A percentile compares a stretch with the other conserved stretches of the same genome.
phyloP scores from a whole-genome alignment of 345 rosid genomes.

The Cardamine resedifolia region DNA sequence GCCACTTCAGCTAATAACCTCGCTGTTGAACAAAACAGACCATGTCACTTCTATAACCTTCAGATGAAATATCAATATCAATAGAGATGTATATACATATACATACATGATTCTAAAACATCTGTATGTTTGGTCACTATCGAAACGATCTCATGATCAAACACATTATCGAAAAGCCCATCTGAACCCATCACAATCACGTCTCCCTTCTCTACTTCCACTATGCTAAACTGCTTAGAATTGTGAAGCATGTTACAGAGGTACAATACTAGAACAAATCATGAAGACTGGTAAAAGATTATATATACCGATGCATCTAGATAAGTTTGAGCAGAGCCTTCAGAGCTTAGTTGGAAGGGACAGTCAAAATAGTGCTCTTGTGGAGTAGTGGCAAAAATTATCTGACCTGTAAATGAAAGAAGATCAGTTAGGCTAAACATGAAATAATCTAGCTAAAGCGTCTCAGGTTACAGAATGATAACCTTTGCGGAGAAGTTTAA shows the following conservation, averaged over 20 bases:
- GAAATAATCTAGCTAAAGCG: neutral
- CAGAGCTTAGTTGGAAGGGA: slow-evolving; percentile 88
- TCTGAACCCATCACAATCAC: slow-evolving; percentile 80
- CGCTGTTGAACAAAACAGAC: slow-evolving; percentile 43
- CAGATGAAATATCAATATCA: slow-evolving; percentile 11
- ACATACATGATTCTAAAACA: slow-evolving; percentile 54
- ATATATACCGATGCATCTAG: slow-evolving; percentile 78
- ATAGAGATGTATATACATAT: neutral
- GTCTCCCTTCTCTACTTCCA: slow-evolving; percentile 66
- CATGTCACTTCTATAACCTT: slow-evolving; percentile 10
- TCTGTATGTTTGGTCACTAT: slow-evolving; percentile 40
- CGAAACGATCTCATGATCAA: slow-evolving; percentile 74
- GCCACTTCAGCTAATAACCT: slow-evolving; percentile 84
- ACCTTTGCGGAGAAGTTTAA: slow-evolving; percentile 74
- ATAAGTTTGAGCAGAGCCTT: slow-evolving; percentile 68
- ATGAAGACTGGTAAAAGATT: neutral
- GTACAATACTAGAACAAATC: neutral
- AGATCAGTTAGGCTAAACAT: slow-evolving; percentile 2
- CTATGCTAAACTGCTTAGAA: slow-evolving; percentile 55
- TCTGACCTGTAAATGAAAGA: slow-evolving; percentile 50
- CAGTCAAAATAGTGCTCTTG: slow-evolving; percentile 93
- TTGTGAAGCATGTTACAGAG: slow-evolving; percentile 10
- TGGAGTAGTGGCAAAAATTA: slow-evolving; percentile 65
- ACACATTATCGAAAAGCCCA: slow-evolving; percentile 87
- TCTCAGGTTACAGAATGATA: neutral